Percentiles rank a stretch among this genome's conserved stretches.
Conservation (phyloP, 2,329 filamentous ascomycete species). For the Albophoma yamanashiensis region DNA sequence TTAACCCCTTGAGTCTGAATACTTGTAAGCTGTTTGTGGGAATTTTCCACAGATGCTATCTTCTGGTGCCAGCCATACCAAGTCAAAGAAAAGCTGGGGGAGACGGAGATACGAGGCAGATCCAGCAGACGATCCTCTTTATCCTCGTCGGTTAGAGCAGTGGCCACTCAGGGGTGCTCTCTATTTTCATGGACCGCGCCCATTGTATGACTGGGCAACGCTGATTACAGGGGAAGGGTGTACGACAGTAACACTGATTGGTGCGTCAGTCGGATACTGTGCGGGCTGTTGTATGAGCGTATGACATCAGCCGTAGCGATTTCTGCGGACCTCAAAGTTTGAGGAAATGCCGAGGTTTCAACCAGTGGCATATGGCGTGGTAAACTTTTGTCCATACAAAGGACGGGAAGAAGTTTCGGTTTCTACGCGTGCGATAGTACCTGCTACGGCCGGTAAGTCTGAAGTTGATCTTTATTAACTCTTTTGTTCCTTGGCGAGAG, state of each 20-base stretch:
- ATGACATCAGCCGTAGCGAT: neutral
- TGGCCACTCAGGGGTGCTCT: neutral
- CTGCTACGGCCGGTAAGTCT: neutral
- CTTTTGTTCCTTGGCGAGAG: neutral
- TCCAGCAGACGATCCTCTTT: neutral
- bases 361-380: neutral
- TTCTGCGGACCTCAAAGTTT: too few species aligned
- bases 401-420: neutral
- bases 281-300: neutral
- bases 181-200: fast-evolving
- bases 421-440: neutral
- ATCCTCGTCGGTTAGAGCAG: neutral
- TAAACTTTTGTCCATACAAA: neutral
- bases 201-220: neutral
- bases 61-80: neutral
- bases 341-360: neutral
- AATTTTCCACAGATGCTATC: neutral
- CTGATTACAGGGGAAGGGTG: neutral
- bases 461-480: neutral
- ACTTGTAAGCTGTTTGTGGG: too few species aligned
- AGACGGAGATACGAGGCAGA: neutral
- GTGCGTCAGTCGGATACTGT: neutral
- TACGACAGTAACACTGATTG: neutral
- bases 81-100: neutral
- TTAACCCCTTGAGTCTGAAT: neutral